Percentiles rank a stretch among this genome's conserved stretches.
Conservation (phyloP, 2,329 filamentous ascomycete species). For the Paecilomyces formosus region DNA sequence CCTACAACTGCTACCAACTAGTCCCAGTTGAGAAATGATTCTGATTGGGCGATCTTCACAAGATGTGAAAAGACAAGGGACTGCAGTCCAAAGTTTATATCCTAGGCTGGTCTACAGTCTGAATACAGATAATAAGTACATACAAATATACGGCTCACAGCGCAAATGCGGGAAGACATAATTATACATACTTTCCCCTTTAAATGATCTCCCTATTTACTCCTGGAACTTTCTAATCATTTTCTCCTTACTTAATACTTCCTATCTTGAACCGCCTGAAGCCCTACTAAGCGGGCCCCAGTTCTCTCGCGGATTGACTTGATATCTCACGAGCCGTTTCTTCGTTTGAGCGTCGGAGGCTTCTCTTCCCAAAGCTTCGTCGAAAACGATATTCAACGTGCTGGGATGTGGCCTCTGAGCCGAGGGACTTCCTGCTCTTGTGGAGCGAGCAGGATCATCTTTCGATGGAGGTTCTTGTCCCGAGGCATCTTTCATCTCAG, state of each 20-base stretch:
- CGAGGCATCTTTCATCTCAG: conserved; percentile 22
- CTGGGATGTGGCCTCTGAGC: conserved; percentile 18
- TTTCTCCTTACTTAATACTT: not conserved
- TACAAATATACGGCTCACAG: no score
- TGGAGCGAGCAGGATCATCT: conserved; percentile 9
- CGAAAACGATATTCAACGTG: conserved; percentile 62
- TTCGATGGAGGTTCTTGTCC: conserved; percentile 8
- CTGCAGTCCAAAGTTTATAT: no score
- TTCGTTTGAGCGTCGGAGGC: conserved; percentile 39
- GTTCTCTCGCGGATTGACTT: conserved; percentile 80
- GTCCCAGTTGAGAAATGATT: no score
- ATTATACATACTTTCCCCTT: no score
- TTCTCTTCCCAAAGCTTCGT: conserved; percentile 69
- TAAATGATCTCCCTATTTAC: no score
- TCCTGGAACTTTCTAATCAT: not conserved
- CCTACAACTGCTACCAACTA: no score
- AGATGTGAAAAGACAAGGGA: no score
- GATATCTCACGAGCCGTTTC: conserved; percentile 74
- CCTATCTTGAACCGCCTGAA: conserved; percentile 9
- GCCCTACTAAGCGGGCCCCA: conserved; percentile 75
- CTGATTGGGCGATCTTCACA: no score
- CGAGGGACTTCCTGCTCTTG: not conserved
- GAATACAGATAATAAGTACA: no score
- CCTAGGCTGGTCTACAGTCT: no score
- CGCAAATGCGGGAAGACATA: no score